Evolutionary conservation across 306 rosid genomes (phyloP), one percentile per base, ranked within the genome.

Genomic region (Glycine tomentella): DNA sequence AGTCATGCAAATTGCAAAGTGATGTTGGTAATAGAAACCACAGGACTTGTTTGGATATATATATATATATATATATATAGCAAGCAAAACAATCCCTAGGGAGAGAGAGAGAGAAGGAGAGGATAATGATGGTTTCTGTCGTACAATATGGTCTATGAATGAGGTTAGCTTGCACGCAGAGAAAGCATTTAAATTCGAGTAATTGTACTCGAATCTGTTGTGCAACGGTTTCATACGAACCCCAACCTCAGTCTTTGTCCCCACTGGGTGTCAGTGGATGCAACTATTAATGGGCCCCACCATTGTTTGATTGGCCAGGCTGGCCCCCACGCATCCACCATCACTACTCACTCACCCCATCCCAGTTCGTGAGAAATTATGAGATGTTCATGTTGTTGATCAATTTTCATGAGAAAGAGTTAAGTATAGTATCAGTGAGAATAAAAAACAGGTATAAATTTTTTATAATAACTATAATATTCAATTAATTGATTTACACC

Each of bases 131-230:
- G n/a, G n/a, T n/a, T n/a, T n/a, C n/a, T n/a, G n/a, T n/a, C n/a
- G n/a, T n/a, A n/a, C n/a, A n/a, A n/a, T n/a, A n/a, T n/a, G n/a
- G n/a, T n/a, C n/a, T n/a, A n/a, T n/a, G n/a, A n/a, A n/a, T n/a
- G n/a, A n/a, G n/a, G 88, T 80, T 82, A 70, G 84, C 90, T 88
- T 90, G 91, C 91, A 85, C 88, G 90, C 89, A 88, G 91, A 87
- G 89, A 90, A 83, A 84, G 85, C 72, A 84, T 74, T 80, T 75
- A 74, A 87, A 81, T 77, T 85, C 61, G 74, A 91, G 86, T 82
- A 14, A 8, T 9, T 67, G 53, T 10, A 13, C 73, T 63, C 7
- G 15, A 72, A 50, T 66, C 81, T 77, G 58, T 75, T 79, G 61
- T 64, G 87, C 88, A 89, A 87, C 91, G 88, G 87, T 90, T 89